A percentile compares a stretch with the other conserved stretches of the same genome.
Conservation (phyloP, 768 basidiomycete species). For the Lactifluus hygrophoroides region DNA sequence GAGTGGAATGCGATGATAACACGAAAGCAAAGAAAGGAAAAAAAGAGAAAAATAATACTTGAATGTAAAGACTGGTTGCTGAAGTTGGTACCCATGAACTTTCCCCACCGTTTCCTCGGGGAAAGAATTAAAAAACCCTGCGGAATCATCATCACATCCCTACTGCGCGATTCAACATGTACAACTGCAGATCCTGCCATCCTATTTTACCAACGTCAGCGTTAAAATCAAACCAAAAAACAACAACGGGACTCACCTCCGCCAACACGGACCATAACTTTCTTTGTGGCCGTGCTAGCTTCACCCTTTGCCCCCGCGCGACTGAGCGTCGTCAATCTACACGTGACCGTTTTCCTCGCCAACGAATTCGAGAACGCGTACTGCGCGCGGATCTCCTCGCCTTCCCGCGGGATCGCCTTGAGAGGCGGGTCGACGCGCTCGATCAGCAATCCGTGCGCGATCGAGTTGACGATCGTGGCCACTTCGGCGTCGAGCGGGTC, state of each 20-base stretch:
- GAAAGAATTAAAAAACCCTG: too few relatives aligned
- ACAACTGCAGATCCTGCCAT: conserved; percentile 74
- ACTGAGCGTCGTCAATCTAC: conserved; percentile 70
- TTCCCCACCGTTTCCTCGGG: background rate
- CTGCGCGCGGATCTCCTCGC: conserved; percentile 75
- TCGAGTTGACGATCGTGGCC: conserved; percentile 62
- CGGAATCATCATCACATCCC: conserved; percentile 45
- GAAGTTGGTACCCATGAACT: too few relatives aligned
- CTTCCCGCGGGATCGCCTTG: conserved; percentile 52
- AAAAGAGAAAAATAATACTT: background rate
- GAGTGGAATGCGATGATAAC: conserved; percentile 18
- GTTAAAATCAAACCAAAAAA: too few relatives aligned
- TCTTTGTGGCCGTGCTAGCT: conserved; percentile 48
- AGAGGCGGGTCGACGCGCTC: conserved; percentile 78
- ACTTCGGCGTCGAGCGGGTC: conserved; percentile 84
- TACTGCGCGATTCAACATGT: conserved; percentile 68
- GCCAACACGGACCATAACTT: conserved; percentile 87
- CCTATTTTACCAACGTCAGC: conserved; percentile 31
- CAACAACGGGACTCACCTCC: conserved; percentile 38
- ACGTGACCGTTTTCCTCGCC: conserved; percentile 67
- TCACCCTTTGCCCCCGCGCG: conserved; percentile 41
- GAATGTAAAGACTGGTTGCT: conserved; percentile 9
- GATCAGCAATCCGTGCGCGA: conserved; percentile 67
- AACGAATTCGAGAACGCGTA: conserved; percentile 74
- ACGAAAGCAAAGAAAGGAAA: conserved; percentile 9